Evolutionary conservation across 768 basidiomycete genomes (phyloP).

Genomic region (Termitomyces sp.): DNA sequence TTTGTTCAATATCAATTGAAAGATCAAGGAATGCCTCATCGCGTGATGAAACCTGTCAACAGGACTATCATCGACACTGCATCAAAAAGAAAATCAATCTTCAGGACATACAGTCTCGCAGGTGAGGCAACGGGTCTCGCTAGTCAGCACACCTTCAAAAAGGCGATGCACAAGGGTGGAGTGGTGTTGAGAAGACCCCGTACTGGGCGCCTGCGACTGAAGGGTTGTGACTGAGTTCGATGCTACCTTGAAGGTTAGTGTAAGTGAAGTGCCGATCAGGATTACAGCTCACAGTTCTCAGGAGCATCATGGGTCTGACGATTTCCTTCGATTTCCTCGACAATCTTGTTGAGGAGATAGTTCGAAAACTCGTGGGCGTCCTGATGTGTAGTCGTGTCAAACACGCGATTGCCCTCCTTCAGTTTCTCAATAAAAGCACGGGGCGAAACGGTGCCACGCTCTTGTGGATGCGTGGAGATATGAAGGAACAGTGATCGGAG

Average conservation of each 20-base stretch:
- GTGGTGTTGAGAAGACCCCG: slow-evolving; percentile 40
- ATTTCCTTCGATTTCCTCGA: slow-evolving; percentile 87
- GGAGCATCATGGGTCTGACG: slow-evolving; percentile 36
- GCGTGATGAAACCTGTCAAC: slow-evolving; percentile 74
- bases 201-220: slow-evolving; percentile 40
- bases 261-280: not conserved
- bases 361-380: slow-evolving; percentile 99
- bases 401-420: slow-evolving; percentile 87
- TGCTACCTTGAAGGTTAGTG: slow-evolving; percentile 34
- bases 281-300: slow-evolving; percentile 62
- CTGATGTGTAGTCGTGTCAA: slow-evolving; percentile 90
- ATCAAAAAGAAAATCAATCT: slow-evolving; percentile 5
- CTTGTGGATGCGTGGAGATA: slow-evolving; percentile 73
- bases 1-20: slow-evolving; percentile 99
- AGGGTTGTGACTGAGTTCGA: slow-evolving; percentile 56
- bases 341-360: slow-evolving; percentile 87
- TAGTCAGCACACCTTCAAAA: slow-evolving; percentile 91
- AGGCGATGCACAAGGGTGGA: slow-evolving; percentile 85
- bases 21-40: slow-evolving; percentile 97
- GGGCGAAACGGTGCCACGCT: slow-evolving; percentile 85
- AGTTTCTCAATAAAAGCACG: slow-evolving; percentile 91
- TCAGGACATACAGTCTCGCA: slow-evolving; percentile 82
- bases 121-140: slow-evolving; percentile 95
- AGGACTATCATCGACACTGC: slow-evolving; percentile 7
- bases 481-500: slow-evolving; percentile 86